A percentile compares a stretch with the other conserved stretches of the same genome.
Evolutionary conservation across 176 grass and related monocot species (phyloP).

Genomic region (Melocanna baccifera): DNA sequence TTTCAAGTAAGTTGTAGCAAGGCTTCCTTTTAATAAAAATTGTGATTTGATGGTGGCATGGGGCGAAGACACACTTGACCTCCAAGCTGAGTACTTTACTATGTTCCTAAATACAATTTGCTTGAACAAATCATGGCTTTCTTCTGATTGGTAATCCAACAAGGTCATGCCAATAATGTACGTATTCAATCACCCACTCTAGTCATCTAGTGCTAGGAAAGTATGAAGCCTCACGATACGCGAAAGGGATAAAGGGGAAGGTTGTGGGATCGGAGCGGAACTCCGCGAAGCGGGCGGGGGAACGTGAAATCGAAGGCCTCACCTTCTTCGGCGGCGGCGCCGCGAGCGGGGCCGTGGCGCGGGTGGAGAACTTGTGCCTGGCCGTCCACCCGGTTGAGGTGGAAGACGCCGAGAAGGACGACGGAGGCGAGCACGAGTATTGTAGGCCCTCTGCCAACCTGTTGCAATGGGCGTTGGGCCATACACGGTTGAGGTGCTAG

Average conservation of each 20-base stretch:
- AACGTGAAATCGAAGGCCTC: neutral
- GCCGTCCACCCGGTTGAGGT: neutral
- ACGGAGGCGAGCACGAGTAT: slow-evolving; percentile 26
- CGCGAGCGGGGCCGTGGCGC: neutral
- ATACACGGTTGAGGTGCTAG: too few species aligned
- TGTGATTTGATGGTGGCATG: too few species aligned
- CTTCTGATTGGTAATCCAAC: neutral
- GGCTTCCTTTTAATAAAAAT: too few species aligned
- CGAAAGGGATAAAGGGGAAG: neutral
- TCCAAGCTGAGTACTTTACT: neutral
- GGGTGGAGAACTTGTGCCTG: slow-evolving; percentile 21
- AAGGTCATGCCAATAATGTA: neutral
- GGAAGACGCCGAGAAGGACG: slow-evolving; percentile 27
- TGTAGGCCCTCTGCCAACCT: too few species aligned
- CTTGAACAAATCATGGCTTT: neutral
- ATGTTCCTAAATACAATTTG: neutral
- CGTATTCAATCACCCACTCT: neutral
- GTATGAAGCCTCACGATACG: neutral
- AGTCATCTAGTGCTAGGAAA: neutral
- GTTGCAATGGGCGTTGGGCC: too few species aligned
- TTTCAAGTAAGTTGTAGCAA: neutral
- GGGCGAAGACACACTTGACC: too few species aligned
- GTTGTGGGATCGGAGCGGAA: neutral
- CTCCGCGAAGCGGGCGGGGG: neutral
- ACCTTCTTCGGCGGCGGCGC: neutral